phyloP scores from a whole-genome alignment of 2,329 filamentous ascomycete species.

The Cladosporium cucumerinum region DNA sequence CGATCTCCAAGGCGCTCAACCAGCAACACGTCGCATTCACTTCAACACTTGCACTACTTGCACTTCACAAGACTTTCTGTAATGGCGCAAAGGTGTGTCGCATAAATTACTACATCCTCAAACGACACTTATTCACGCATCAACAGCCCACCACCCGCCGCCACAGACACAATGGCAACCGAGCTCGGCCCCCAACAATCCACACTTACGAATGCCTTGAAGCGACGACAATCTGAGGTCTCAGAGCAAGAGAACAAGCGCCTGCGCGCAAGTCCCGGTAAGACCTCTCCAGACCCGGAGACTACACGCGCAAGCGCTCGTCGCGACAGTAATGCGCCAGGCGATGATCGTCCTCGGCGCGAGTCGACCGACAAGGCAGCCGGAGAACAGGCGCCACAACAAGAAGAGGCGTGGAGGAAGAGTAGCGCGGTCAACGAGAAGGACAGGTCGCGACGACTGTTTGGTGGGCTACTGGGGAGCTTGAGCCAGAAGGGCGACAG shows the following conservation, averaged over 20 bases:
- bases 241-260: constrained; percentile 28
- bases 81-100: background rate
- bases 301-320: background rate
- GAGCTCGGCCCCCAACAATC: constrained; percentile 6
- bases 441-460: constrained; percentile 78
- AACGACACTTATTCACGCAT: background rate
- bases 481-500: constrained; percentile 51
- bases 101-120: background rate
- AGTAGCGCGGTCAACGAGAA: constrained; percentile 61
- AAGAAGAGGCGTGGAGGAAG: constrained; percentile 22
- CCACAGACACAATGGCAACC: constrained; percentile 3
- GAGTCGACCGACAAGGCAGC: constrained; percentile 9
- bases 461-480: constrained; percentile 56
- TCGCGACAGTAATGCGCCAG: background rate
- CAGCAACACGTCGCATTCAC: background rate
- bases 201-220: constrained; percentile 23
- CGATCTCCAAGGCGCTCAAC: background rate
- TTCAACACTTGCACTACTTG: background rate
- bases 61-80: background rate
- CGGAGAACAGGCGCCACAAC: constrained; percentile 6
- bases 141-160: background rate
- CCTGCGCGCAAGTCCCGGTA: constrained; percentile 31
- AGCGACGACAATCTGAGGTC: constrained; percentile 27
- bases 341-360: background rate
- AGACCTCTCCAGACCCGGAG: constrained; percentile 24